phyloP scores from a whole-genome alignment of 495 filamentous ascomycete species.

The Annulohypoxylon moriforme region DNA sequence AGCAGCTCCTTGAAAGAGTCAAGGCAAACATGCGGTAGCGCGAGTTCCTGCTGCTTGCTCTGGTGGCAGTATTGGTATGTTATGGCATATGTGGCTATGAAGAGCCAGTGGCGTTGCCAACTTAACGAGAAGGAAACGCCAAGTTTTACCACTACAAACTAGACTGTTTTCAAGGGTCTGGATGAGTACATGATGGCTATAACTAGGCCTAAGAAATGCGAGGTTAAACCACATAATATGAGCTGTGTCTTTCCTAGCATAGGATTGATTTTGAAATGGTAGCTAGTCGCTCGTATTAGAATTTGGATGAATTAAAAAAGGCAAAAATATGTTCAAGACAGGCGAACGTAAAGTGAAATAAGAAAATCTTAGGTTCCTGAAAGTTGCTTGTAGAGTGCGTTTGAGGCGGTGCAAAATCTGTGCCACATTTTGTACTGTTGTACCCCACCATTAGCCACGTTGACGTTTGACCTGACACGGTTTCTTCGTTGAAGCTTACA shows the following conservation, averaged over 20 bases:
- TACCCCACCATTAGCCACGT: constrained; percentile 39
- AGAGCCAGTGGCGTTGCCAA: not conserved
- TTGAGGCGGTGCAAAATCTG: not conserved
- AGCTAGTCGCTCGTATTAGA: too few relatives aligned
- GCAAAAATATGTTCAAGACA: too few relatives aligned
- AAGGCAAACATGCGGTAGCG: constrained; percentile 76
- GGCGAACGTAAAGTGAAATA: not conserved
- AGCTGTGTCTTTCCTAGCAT: too few relatives aligned
- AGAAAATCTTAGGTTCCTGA: not conserved
- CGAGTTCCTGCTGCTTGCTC: not conserved
- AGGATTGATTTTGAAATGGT: too few relatives aligned
- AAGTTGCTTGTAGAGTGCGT: not conserved
- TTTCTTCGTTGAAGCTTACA: constrained; percentile 36
- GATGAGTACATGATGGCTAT: not conserved
- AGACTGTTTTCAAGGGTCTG: not conserved
- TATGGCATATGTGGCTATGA: not conserved
- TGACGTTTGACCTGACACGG: constrained; percentile 40
- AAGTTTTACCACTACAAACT: not conserved
- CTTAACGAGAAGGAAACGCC: not conserved
- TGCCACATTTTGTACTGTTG: constrained; percentile 21
- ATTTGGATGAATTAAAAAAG: too few relatives aligned
- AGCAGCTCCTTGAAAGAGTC: constrained; percentile 82
- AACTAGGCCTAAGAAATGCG: not conserved
- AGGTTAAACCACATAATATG: not conserved
- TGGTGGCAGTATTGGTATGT: not conserved